A percentile compares a stretch with the other conserved stretches of the same genome.
These are phyloP conservation scores for Xylaria longipes DNA, from an alignment of 495 filamentous ascomycete species.

Conservation along the genomic window DNA sequence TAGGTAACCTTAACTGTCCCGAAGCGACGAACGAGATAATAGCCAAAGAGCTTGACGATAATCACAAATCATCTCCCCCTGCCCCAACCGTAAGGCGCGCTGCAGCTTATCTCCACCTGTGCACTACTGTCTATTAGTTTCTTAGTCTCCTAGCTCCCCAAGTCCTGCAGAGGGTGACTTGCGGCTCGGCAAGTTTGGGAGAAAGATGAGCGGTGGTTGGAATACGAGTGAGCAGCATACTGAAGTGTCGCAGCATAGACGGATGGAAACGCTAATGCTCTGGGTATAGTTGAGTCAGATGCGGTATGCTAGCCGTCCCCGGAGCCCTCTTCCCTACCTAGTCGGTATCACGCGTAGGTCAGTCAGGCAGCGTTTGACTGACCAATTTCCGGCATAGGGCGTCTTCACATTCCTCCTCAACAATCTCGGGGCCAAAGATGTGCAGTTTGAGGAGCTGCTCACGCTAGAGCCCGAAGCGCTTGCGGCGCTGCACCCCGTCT, in stretches of 20 bases:
- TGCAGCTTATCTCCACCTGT: background rate
- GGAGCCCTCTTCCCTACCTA: background rate
- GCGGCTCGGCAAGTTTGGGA: conserved; percentile 29
- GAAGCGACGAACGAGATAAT: background rate
- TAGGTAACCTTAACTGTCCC: background rate
- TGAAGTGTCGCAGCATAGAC: conserved; percentile 13
- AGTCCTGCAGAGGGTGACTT: conserved; percentile 28
- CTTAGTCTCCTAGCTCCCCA: conserved; percentile 1
- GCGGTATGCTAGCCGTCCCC: conserved; percentile 63
- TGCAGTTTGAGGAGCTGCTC: conserved; percentile 97
- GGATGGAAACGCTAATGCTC: conserved; percentile 45
- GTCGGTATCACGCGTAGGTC: background rate
- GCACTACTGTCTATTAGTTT: conserved; percentile 11
- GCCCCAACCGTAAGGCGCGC: background rate
- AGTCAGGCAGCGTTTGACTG: conserved; percentile 11
- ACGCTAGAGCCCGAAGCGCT: conserved; percentile 84
- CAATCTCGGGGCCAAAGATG: conserved; percentile 86
- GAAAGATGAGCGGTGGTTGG: conserved; percentile 64
- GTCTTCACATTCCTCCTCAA: conserved; percentile 96
- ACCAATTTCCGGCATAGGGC: conserved; percentile 62
- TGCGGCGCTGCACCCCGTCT: conserved; percentile 78
- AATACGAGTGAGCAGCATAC: conserved; percentile 57
- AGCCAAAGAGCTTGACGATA: background rate
- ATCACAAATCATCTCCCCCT: background rate
- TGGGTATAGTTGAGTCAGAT: conserved; percentile 83